Percentiles rank a stretch among this genome's conserved stretches.
Evolutionary conservation across 345 rosid genomes (phyloP).

Genomic region (Populus simonii): DNA sequence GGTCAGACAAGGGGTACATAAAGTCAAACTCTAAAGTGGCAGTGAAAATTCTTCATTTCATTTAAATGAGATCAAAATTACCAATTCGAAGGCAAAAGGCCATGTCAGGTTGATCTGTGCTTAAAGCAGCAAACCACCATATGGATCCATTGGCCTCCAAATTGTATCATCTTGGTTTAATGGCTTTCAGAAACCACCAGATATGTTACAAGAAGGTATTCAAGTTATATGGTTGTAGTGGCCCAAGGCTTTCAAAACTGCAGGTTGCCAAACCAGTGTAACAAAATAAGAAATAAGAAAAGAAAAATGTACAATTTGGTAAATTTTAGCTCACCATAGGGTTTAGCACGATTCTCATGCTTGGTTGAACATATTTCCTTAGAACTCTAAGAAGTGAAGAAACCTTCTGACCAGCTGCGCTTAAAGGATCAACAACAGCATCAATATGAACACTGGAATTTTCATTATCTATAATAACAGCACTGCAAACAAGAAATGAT

Average conservation of each 20-base stretch:
- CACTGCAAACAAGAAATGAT: constrained; percentile 48
- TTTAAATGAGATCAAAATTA: not conserved
- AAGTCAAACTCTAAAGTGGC: too few relatives aligned
- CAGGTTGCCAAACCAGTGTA: not conserved
- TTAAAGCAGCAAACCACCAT: not conserved
- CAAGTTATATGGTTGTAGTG: too few relatives aligned
- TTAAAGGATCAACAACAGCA: constrained; percentile 92
- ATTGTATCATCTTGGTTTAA: not conserved
- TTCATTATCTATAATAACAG: constrained; percentile 70
- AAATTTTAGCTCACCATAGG: constrained; percentile 70
- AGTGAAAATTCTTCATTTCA: not conserved
- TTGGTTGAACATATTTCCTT: constrained; percentile 70
- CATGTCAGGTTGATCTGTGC: not conserved
- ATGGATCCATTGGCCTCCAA: not conserved
- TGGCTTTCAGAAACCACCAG: not conserved
- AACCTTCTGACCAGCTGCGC: constrained; percentile 88
- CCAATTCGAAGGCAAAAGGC: not conserved
- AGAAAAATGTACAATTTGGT: not conserved
- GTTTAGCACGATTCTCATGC: constrained; percentile 89
- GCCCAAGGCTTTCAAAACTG: not conserved
- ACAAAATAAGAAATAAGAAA: not conserved
- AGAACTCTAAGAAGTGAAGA: constrained; percentile 78
- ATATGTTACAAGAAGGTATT: too few relatives aligned
- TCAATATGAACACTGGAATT: constrained; percentile 82
- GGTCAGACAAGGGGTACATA: too few relatives aligned